phyloP scores from a whole-genome alignment of 805 yeast species.

The Saccharomycopsis sp. region DNA sequence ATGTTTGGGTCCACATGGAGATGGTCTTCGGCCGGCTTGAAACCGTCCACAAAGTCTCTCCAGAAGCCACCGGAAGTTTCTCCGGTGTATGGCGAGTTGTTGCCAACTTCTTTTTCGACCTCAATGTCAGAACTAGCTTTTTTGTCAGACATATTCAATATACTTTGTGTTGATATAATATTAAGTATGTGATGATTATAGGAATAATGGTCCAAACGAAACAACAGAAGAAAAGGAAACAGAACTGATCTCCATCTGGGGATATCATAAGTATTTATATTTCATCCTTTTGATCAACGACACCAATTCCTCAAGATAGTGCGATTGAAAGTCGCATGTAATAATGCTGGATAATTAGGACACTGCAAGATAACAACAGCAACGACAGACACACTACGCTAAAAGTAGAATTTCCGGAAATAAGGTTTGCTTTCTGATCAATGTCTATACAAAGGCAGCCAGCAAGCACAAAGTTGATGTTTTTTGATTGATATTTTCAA shows the following conservation, averaged over 20 bases:
- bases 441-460: neutral
- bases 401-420: neutral
- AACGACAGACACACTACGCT: neutral
- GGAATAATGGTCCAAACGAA: neutral
- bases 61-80: conserved; percentile 4
- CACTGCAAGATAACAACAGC: neutral
- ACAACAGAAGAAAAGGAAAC: neutral
- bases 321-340: neutral
- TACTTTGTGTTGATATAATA: neutral
- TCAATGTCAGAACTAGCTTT: conserved; percentile 20
- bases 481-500: neutral
- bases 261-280: neutral
- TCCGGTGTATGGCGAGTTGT: conserved; percentile 11
- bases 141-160: conserved; percentile 18
- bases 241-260: too few species aligned
- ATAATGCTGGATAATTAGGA: neutral
- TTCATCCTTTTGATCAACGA: neutral
- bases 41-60: conserved; percentile 35
- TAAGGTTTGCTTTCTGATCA: neutral
- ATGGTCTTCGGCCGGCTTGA: conserved; percentile 32
- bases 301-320: too few species aligned
- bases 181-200: neutral
- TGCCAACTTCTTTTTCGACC: conserved; percentile 19
- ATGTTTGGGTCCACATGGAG: conserved; percentile 22
- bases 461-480: neutral